Evolutionary conservation across 2,329 filamentous ascomycete genomes (phyloP).

Genomic region (Neurospora sp.): DNA sequence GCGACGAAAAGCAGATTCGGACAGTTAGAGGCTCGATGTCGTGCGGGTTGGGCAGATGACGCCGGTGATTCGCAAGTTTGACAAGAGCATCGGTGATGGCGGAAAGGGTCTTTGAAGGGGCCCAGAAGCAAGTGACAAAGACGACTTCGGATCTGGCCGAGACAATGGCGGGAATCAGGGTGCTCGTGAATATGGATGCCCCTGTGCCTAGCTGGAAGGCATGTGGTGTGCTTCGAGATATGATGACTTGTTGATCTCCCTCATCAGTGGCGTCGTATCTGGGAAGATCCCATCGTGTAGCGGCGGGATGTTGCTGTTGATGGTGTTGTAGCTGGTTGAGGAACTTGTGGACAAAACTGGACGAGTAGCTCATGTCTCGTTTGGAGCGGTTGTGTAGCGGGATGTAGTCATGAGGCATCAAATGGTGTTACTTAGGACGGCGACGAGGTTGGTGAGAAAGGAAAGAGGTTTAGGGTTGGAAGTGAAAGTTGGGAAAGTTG

Average conservation of each 20-base stretch:
- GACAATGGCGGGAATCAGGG: conserved; percentile 52
- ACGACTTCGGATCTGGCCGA: conserved; percentile 55
- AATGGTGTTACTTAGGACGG: not conserved
- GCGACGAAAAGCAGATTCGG: conserved; percentile 67
- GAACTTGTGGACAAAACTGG: conserved; percentile 16
- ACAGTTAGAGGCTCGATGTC: conserved; percentile 40
- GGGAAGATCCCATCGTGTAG: conserved; percentile 31
- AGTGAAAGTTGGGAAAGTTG: not conserved
- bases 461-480: not conserved
- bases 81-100: conserved; percentile 48
- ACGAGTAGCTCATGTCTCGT: conserved; percentile 10
- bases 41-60: conserved; percentile 12
- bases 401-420: not conserved
- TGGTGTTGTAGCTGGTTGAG: conserved; percentile 13
- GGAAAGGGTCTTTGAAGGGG: conserved; percentile 51
- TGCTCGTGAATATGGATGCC: conserved; percentile 41
- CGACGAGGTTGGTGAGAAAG: not conserved
- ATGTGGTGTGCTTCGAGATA: conserved; percentile 36
- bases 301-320: not conserved
- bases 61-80: conserved; percentile 41
- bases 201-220: conserved; percentile 49
- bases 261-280: conserved; percentile 35
- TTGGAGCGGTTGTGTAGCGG: not conserved
- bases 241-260: conserved; percentile 24
- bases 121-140: conserved; percentile 78